A percentile compares a stretch with the other conserved stretches of the same genome.
phyloP scores from a whole-genome alignment of 257 asterid genomes.

The Solanum raphanifolium region DNA sequence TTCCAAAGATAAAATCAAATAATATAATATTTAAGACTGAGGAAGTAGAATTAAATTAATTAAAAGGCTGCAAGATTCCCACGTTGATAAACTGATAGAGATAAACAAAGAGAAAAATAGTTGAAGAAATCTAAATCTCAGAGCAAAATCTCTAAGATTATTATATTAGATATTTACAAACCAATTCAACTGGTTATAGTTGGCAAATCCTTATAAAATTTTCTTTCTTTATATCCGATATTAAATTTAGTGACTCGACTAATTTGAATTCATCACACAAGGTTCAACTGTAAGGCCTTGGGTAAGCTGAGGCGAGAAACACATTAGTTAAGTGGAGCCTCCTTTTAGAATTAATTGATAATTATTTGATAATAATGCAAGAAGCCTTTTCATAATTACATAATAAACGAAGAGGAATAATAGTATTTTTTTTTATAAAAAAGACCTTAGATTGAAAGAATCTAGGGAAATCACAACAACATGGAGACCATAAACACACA shows the following conservation, averaged over 20 bases:
- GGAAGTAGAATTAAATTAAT: not conserved
- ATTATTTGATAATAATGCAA: not conserved
- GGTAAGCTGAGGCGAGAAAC: not conserved
- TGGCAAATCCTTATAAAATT: not conserved
- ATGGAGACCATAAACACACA: not conserved
- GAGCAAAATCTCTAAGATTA: not conserved
- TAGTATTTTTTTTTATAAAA: not conserved
- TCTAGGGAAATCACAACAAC: not conserved
- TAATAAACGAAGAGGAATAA: not conserved
- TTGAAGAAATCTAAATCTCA: not conserved
- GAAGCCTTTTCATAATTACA: not conserved
- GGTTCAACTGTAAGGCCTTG: rapidly evolving
- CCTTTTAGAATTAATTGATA: not conserved
- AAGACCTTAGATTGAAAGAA: not conserved
- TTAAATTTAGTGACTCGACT: not conserved
- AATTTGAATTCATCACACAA: not conserved
- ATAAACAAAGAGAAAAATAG: not conserved
- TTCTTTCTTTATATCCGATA: not conserved
- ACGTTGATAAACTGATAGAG: not conserved
- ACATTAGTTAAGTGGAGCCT: not conserved
- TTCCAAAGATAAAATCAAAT: not conserved
- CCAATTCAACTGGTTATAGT: not conserved
- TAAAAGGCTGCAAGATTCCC: not conserved
- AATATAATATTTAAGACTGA: not conserved
- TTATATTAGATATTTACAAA: not conserved